These are phyloP conservation scores for Achlya hypogyna DNA, from an alignment of 352 stramenopile genomes.

Conservation along the genomic window DNA sequence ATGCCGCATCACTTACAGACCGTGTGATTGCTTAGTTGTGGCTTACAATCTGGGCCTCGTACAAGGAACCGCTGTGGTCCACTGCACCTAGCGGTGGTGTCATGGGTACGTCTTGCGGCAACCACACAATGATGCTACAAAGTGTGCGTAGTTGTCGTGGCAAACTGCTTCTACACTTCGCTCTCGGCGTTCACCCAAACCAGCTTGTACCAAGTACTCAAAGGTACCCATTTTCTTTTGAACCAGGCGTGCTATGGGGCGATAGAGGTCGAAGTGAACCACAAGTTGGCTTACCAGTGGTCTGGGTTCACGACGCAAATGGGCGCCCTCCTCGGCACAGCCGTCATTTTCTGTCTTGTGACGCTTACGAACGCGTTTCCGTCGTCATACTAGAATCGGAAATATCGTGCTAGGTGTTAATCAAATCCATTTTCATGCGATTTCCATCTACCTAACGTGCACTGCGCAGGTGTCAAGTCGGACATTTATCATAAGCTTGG, in stretches of 20 bases:
- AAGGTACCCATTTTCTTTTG: background rate
- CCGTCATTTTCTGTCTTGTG: conserved; percentile 54
- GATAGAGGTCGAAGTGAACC: conserved; percentile 21
- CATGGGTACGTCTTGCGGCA: background rate
- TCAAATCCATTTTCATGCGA: background rate
- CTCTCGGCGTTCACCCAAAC: conserved; percentile 4
- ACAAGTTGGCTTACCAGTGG: conserved; percentile 57
- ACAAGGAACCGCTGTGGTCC: background rate
- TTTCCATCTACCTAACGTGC: too few relatives aligned
- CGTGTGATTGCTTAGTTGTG: background rate
- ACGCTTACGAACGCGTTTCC: conserved; percentile 9
- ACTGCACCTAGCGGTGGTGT: background rate
- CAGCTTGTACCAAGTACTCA: conserved; percentile 1
- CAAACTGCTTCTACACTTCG: conserved; percentile 2
- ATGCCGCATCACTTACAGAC: background rate
- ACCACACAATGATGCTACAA: background rate
- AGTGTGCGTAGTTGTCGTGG: background rate
- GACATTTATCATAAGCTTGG: too few relatives aligned
- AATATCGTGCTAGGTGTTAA: background rate
- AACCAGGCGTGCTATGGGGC: background rate
- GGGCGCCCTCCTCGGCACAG: conserved; percentile 45
- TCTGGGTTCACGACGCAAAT: conserved; percentile 61
- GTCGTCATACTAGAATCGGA: background rate
- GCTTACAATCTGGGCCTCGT: background rate
- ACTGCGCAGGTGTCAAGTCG: too few relatives aligned